These are phyloP conservation scores for Striga asiatica DNA, from an alignment of 257 asterid species.

Conservation along the genomic window DNA sequence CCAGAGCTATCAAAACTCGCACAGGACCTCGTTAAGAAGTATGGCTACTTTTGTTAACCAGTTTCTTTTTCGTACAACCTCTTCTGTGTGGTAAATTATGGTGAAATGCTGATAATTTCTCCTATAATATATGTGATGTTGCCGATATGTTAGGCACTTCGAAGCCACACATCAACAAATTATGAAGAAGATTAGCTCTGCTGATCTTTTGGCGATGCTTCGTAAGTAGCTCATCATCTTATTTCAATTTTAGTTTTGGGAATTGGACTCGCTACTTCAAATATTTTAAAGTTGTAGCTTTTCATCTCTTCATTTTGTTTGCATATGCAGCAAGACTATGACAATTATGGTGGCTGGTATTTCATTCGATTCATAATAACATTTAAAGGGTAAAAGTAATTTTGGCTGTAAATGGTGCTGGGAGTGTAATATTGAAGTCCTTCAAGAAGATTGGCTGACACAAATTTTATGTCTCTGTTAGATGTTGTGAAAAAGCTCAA, in stretches of 20 bases:
- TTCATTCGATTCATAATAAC: background rate
- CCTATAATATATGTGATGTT: constrained; percentile 3
- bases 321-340: constrained; percentile 9
- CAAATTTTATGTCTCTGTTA: background rate
- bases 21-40: constrained; percentile 64
- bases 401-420: background rate
- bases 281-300: constrained; percentile 2
- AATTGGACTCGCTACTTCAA: background rate
- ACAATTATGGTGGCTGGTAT: constrained; percentile 8
- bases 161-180: constrained; percentile 62
- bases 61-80: constrained; percentile 11
- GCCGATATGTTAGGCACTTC: constrained; percentile 55
- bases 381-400: background rate
- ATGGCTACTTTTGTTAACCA: constrained; percentile 17
- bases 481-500: background rate
- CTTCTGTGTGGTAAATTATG: background rate
- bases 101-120: constrained; percentile 3
- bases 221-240: constrained; percentile 46
- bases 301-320: constrained; percentile 4
- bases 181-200: constrained; percentile 42
- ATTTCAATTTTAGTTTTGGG: constrained; percentile 6
- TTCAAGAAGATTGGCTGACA: background rate
- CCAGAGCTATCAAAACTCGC: constrained; percentile 78
- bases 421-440: background rate
- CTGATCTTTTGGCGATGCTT: constrained; percentile 52